Evolutionary conservation across 768 basidiomycete genomes (phyloP), one percentile per base, ranked within the genome.

Genomic region (Pholiota molesta): DNA sequence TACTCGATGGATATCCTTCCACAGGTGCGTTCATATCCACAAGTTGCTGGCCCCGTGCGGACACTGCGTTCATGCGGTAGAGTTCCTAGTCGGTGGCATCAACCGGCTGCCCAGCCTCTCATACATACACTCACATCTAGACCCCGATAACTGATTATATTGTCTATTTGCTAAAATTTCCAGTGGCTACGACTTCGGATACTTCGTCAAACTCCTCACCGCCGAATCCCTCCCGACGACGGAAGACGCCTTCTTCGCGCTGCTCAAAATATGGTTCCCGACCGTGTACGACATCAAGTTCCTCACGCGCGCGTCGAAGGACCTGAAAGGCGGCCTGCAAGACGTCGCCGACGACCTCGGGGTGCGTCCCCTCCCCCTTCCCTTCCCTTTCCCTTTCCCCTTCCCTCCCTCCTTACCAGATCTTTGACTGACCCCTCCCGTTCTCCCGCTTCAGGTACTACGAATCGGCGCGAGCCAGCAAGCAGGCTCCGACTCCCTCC

Each of bases 151-250:
- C n/a, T 47, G 49, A n/a, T 23, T 16, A 52, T 47, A 19, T 19
- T 37, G 31, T 59, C n/a, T 28, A 28, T 62, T 28, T 42, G 47
- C 14, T 40, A 16, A 35, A n/a, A 26, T 26, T 65, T 65, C 61
- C 66, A 99, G 97, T 75, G 97, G 97, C 53, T 99, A 99, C 76
- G 97, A 99, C 75, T 99, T 99, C 77, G 97, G 97, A 37, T 99
- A 99, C 74, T 92, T 99, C 68, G 88, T 99, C 75, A 97, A 97
- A 74, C 84, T 99, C 44, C 83, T 99, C 55, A 92, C 93, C 23
- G 90, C 86, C 63, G 81, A 89, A 69, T 92, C 95, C 49, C 78
- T 99, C 62, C 97, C 97, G 9, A 87, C 89, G 19, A 87, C 87
- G 26, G 97, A 99, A 77, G 90, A 92, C 64, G 83, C 85, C 5